A percentile compares a stretch with the other conserved stretches of the same genome.
Evolutionary conservation across 2,329 filamentous ascomycete genomes (phyloP).

Genomic region (Ophiostoma pallidulum): DNA sequence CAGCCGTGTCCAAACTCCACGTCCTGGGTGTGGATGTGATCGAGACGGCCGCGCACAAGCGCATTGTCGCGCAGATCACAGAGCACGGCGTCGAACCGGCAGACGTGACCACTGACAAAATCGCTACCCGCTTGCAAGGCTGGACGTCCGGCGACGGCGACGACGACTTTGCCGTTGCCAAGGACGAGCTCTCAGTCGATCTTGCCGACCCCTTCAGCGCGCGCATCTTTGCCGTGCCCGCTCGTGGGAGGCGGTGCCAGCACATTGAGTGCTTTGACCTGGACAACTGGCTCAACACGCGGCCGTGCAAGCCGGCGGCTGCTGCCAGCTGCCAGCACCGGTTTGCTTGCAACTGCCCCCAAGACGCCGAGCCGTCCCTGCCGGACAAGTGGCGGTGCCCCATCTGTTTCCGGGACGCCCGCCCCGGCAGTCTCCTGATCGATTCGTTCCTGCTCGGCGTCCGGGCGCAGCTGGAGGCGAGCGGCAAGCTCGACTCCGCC

Average conservation of each 20-base stretch:
- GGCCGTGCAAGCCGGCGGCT: slow-evolving; percentile 36
- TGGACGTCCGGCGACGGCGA: slow-evolving; percentile 29
- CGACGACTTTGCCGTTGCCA: slow-evolving; percentile 55
- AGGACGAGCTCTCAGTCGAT: slow-evolving; percentile 49
- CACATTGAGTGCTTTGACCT: slow-evolving; percentile 91
- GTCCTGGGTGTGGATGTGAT: slow-evolving; percentile 63
- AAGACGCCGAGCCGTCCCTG: slow-evolving; percentile 37
- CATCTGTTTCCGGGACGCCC: slow-evolving; percentile 66
- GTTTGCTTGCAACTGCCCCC: slow-evolving; percentile 29
- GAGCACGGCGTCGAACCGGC: slow-evolving; percentile 31
- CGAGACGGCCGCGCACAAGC: slow-evolving; percentile 40
- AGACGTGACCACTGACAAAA: slow-evolving; percentile 43
- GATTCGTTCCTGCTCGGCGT: slow-evolving; percentile 67
- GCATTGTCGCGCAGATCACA: slow-evolving; percentile 32
- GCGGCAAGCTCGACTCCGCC: slow-evolving; percentile 35
- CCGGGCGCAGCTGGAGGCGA: slow-evolving; percentile 40
- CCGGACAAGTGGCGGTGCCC: slow-evolving; percentile 80
- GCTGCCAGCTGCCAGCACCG: slow-evolving; percentile 26
- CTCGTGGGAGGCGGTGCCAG: slow-evolving; percentile 57
- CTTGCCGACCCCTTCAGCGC: slow-evolving; percentile 59
- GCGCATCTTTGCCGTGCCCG: slow-evolving; percentile 58
- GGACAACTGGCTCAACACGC: slow-evolving; percentile 64
- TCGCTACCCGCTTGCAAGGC: slow-evolving; percentile 37
- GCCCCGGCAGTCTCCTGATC: slow-evolving; percentile 59
- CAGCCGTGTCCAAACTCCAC: slow-evolving; percentile 14